Evolutionary conservation across 2,329 filamentous ascomycete genomes (phyloP), one percentile per base, ranked within the genome.

Genomic region (Aspergillus quadrilineatus): DNA sequence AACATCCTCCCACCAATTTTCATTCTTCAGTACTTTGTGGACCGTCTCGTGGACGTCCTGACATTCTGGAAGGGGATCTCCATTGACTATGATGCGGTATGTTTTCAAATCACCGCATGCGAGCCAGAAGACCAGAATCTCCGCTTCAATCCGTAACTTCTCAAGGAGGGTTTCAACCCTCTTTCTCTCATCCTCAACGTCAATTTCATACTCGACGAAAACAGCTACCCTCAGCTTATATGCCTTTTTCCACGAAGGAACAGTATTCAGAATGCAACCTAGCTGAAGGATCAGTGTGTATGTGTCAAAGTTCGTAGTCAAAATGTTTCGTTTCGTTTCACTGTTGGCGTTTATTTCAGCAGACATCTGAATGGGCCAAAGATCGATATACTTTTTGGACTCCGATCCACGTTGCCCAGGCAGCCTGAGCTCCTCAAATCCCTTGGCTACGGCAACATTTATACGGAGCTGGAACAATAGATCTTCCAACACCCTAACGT

Each of bases 341-440:
- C 81, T 82, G 61, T 88, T 85, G 1, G 87, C 79, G 0, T 85
- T 83, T 34, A 94, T 83, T 65, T 93, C 89, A 1, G 90, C 90
- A 5, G 90, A 93, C 90, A 96, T 96, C 63, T 96, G 92, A 52
- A 96, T 94, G 0, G 91, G 91, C 91, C 91, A 96, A 4, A 96
- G 76, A 67, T 96, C 91, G 59, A 96, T 90, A 66, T 88, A 93
- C 66, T 86, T 89, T 68, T 93, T 93, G 4, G 77, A 78, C 52
- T 87, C 84, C 15, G 70, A 67, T 4, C 80, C 81, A 39, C 85
- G 79, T 0, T 79, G 71, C 17, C 83, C 79, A 0, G 91, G 91
- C 0, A 90, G 83, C 66, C 94, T 89, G 1, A 96, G 77, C 1
- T 84, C 75, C 51, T 90, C 85, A 61, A 95, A 96, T 0, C 90